Conservation (phyloP, 805 yeast genomes). For the Nakazawaea wyomingensis region DNA sequence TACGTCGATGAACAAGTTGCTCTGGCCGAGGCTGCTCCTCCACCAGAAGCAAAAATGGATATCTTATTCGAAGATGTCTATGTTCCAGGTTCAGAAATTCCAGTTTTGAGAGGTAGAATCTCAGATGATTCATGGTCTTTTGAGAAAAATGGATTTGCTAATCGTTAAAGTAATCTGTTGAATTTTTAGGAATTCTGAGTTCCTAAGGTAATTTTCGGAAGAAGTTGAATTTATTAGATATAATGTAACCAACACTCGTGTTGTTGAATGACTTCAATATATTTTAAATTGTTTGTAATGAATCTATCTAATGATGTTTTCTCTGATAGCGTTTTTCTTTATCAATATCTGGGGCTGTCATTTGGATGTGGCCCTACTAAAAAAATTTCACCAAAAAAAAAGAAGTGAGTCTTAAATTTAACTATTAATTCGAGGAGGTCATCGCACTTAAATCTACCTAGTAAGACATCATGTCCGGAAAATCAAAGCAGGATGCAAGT, state of each 20-base stretch:
- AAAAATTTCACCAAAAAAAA: neutral
- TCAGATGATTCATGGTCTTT: conserved; percentile 86
- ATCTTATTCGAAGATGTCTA: conserved; percentile 95
- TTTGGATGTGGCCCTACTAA: no score
- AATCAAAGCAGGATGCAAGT: neutral
- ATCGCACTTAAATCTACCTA: neutral
- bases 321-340: no score
- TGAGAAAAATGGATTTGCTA: conserved; percentile 33
- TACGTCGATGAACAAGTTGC: conserved; percentile 93
- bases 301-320: no score
- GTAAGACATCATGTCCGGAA: neutral
- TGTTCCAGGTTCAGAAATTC: conserved; percentile 89
- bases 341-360: neutral
- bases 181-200: neutral
- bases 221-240: no score
- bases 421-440: neutral
- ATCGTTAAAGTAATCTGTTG: conserved; percentile 23
- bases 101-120: conserved; percentile 93
- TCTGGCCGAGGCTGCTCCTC: conserved; percentile 88
- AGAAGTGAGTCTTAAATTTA: no score
- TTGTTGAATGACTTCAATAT: no score
- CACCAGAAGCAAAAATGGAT: conserved; percentile 94
- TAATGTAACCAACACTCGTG: no score
- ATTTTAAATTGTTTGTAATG: no score
- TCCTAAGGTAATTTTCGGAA: neutral